Base-by-base conservation (phyloP, 352 stramenopile species). In the Aphanomyces invadans region DNA sequence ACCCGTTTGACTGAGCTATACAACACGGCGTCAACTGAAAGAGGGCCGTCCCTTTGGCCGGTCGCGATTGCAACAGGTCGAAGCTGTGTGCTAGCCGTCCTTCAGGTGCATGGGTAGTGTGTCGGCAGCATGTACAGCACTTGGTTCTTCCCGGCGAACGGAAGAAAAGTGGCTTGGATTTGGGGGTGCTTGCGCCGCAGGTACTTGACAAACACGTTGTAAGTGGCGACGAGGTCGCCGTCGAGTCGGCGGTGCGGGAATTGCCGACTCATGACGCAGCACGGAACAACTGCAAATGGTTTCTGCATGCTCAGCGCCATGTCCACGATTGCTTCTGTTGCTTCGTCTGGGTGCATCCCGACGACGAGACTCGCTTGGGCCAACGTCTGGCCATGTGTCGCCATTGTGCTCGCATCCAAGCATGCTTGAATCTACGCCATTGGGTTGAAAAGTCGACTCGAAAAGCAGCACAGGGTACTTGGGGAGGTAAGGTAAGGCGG, bases 261-360 rank as follows among this genome's bases (percentile, higher is more conserved):
- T 63, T 92, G 78, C 26, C 87, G 86, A 3, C 86, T 86, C 73
- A 98, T 98, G 12, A 98, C 95, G 70, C 95, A 98, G 68, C 95
- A 99, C 0, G 95, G 95, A n/a, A 98, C 93, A 10, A 99, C 78
- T 2, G 95, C 91, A 75, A 98, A 98, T 0, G 94, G 87, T 63
- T 98, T 98, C 62, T 85, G 71, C 68, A 91, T 87, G 52, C 76
- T 54, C 28, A 98, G 70, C 3, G 95, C 94, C 23, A 92, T 78
- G 72, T 98, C 89, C 2, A 98, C 80, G 70, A 98, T 98, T 3
- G 85, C 80, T 69, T 98, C 95, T 0, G 95, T 98, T 4, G 95
- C 95, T 69, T 95, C 89, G 71, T 98, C 95, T 19, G 94, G 92
- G 68, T 98, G 94, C 85, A 98, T 97, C 0, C 94, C 94, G 3